Evolutionary conservation across 1,139 yeast genomes (phyloP).

Genomic region (Kodamaea anthophila): DNA sequence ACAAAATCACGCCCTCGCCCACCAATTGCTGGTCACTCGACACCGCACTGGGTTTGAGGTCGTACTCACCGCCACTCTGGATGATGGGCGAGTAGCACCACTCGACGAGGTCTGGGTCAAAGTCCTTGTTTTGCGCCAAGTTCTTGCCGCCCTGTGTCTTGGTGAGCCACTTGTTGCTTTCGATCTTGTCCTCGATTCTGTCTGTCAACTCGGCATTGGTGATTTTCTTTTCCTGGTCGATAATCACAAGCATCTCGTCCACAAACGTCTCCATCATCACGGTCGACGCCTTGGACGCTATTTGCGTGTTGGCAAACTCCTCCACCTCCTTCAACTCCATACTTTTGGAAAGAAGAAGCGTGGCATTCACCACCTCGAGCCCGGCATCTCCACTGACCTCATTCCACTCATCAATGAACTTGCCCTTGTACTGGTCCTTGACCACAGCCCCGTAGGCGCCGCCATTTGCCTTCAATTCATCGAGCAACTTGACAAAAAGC

Average conservation of each 20-base stretch:
- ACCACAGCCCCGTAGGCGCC: slow-evolving; percentile 57
- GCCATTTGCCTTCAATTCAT: slow-evolving; percentile 31
- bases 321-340: slow-evolving; percentile 78
- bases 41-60: slow-evolving; percentile 78
- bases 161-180: slow-evolving; percentile 63
- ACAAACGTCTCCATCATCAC: slow-evolving; percentile 80
- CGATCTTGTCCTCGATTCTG: slow-evolving; percentile 74
- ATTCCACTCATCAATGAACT: slow-evolving; percentile 75
- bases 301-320: slow-evolving; percentile 59
- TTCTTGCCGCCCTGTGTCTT: slow-evolving; percentile 58
- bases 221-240: slow-evolving; percentile 79
- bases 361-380: slow-evolving; percentile 14
- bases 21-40: slow-evolving; percentile 60
- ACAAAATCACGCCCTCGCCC: slow-evolving; percentile 76
- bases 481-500: slow-evolving; percentile 56
- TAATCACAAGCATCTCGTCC: slow-evolving; percentile 80
- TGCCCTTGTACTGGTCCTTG: slow-evolving; percentile 77
- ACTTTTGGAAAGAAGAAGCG: slow-evolving; percentile 45
- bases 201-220: slow-evolving; percentile 72
- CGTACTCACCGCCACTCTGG: slow-evolving; percentile 84
- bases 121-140: slow-evolving; percentile 41
- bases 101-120: slow-evolving; percentile 74
- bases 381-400: slow-evolving; percentile 31
- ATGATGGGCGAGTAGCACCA: slow-evolving; percentile 94
- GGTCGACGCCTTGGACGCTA: slow-evolving; percentile 74